Base-by-base conservation (phyloP, 2,329 filamentous ascomycete species). In the Setomelanomma holmii region DNA sequence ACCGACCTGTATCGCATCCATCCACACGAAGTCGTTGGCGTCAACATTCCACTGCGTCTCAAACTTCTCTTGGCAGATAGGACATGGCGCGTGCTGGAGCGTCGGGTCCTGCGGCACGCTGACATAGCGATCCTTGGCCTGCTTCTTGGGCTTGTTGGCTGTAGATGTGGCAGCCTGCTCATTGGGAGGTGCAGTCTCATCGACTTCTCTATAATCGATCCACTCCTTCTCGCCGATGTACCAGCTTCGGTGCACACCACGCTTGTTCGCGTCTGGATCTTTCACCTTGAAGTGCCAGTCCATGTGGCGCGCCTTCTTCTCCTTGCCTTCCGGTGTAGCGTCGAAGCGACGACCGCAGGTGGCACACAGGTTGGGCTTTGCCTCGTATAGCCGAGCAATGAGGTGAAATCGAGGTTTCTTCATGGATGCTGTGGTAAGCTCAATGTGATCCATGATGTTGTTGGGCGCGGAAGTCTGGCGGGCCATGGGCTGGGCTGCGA, bases 251-350 rank as follows among this genome's bases (percentile, higher is more conserved):
- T 96, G 93, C 64, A 96, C 90, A 24, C 90, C 92, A 55, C 91
- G 85, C 72, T 91, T 93, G 68, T 91, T 87, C 12, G 90, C 88
- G 63, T 98, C 93, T 2, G 87, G 87, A 76, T 96, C 91, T 68
- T 97, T 93, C 20, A 93, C 93, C 50, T 89, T 88, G 78, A 99
- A 99, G 75, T 99, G 95, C 95, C 95, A 99, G 76, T 99, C 95
- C 81, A 99, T 88, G 72, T 99, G 95, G 3, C 89, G 86, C 20
- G 88, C 90, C 78, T 98, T 98, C 79, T 89, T 90, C 70, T 88
- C 87, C 66, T 86, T 89, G 11, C 93, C 93, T 59, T 90, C 86
- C 11, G 87, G 85, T 42, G 90, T 90, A 4, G 85, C 84, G 47
- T 84, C 84, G 74, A 99, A 99, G 2, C 95, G 88, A 53, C 93